Conservation (phyloP, 2,329 filamentous ascomycete species). For the Penicillium janthinellum region DNA sequence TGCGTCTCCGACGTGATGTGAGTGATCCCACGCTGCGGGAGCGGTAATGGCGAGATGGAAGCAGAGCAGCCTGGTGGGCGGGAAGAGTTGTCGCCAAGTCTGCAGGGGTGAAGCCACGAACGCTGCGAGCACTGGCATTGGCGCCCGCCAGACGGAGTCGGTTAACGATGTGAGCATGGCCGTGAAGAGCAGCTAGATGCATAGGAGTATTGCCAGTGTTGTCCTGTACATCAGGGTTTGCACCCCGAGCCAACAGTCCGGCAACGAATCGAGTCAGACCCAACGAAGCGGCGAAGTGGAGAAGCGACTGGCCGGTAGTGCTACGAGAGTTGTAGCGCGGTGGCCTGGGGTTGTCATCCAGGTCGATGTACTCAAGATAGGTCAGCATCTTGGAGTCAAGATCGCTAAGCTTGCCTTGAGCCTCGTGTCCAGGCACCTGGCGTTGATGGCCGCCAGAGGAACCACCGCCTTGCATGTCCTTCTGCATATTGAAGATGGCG, state of each 20-base stretch:
- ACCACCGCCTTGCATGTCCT: constrained; percentile 44
- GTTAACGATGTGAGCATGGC: constrained; percentile 73
- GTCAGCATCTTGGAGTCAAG: constrained; percentile 70
- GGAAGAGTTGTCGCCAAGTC: constrained; percentile 70
- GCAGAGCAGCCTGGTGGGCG: constrained; percentile 65
- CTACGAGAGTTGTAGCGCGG: constrained; percentile 67
- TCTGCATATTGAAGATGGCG: constrained; percentile 52
- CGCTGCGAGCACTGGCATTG: constrained; percentile 68
- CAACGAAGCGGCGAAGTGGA: constrained; percentile 75
- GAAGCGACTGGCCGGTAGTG: constrained; percentile 74
- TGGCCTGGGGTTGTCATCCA: constrained; percentile 70
- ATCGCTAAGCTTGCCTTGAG: constrained; percentile 50
- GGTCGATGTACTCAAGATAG: constrained; percentile 75
- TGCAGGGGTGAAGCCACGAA: constrained; percentile 69
- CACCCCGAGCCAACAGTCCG: constrained; percentile 74
- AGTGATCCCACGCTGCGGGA: constrained; percentile 64
- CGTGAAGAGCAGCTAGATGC: constrained; percentile 77
- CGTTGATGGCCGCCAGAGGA: constrained; percentile 48
- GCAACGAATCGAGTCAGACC: constrained; percentile 76
- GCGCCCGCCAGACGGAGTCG: constrained; percentile 73
- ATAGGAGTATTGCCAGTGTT: constrained; percentile 79
- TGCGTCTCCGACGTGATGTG: constrained; percentile 57
- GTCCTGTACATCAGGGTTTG: constrained; percentile 73
- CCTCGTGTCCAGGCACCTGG: constrained; percentile 47
- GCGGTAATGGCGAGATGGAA: constrained; percentile 63